Evolutionary conservation across 2,329 filamentous ascomycete genomes (phyloP).

Genomic region (Thelonectria olida): DNA sequence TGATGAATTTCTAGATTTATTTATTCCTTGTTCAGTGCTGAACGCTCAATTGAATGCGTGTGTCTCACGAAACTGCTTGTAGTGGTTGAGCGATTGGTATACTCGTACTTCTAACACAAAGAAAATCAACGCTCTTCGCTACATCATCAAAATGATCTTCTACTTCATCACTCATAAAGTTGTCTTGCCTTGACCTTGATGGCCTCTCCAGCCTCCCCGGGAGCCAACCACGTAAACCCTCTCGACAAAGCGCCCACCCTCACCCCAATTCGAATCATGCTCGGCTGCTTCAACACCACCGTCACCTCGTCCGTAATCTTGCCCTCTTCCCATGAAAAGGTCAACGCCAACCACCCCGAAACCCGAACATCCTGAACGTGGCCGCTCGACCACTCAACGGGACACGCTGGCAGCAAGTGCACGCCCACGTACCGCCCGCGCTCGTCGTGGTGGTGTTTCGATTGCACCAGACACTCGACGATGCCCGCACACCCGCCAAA

Average conservation of each 20-base stretch:
- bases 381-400: conserved; percentile 19
- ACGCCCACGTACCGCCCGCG: conserved; percentile 20
- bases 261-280: background rate
- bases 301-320: background rate
- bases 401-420: conserved; percentile 30
- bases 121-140: no score
- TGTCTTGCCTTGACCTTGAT: background rate
- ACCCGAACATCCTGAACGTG: background rate
- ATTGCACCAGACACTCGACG: conserved; percentile 35
- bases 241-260: background rate
- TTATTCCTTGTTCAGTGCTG: no score
- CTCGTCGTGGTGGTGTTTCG: background rate
- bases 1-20: no score
- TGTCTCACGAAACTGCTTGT: no score
- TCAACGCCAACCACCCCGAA: conserved; percentile 24
- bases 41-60: no score
- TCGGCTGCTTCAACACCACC: background rate
- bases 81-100: no score
- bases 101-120: no score
- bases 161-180: background rate
- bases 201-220: background rate
- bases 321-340: conserved; percentile 24
- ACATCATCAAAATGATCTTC: background rate
- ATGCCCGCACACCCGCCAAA: conserved; percentile 38
- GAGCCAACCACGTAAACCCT: background rate